These are phyloP conservation scores for Penicillium decumbens DNA, from an alignment of 2,329 filamentous ascomycete species.

Conservation along the genomic window DNA sequence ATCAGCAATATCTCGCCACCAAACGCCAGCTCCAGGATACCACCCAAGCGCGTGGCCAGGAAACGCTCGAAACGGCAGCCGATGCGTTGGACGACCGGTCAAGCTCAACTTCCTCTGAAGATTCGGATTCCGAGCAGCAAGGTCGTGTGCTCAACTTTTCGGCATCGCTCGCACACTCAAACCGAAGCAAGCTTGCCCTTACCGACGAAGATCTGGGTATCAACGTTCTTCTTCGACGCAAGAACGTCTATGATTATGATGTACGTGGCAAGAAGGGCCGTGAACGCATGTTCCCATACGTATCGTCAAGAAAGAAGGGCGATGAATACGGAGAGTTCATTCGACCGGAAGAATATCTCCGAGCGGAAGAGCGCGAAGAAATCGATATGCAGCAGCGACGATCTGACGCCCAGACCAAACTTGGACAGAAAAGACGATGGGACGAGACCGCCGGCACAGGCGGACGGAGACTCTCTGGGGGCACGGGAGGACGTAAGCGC, in stretches of 20 bases:
- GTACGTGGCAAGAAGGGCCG: constrained; percentile 85
- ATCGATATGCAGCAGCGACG: constrained; percentile 60
- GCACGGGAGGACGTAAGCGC: constrained; percentile 54
- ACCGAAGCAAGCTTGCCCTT: constrained; percentile 77
- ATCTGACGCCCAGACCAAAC: constrained; percentile 54
- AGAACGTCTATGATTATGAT: constrained; percentile 89
- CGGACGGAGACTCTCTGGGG: constrained; percentile 38
- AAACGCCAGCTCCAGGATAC: constrained; percentile 83
- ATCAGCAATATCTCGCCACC: constrained; percentile 88
- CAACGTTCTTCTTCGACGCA: constrained; percentile 82
- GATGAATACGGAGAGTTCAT: constrained; percentile 96
- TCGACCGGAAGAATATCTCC: constrained; percentile 84
- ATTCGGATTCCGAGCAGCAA: constrained; percentile 84
- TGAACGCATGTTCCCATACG: constrained; percentile 86
- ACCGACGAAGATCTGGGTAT: constrained; percentile 88
- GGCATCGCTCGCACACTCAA: constrained; percentile 75
- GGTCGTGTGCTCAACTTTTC: constrained; percentile 88
- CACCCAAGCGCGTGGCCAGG: constrained; percentile 64
- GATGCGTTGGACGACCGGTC: constrained; percentile 71
- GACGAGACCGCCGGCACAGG: constrained; percentile 58
- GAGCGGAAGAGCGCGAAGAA: constrained; percentile 84
- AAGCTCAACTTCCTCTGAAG: constrained; percentile 81
- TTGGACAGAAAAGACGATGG: constrained; percentile 94
- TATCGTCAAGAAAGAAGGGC: constrained; percentile 69
- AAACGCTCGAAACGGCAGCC: constrained; percentile 67